phyloP scores from a whole-genome alignment of 805 yeast genomes.

The Aciculoconidium aculeatum region DNA sequence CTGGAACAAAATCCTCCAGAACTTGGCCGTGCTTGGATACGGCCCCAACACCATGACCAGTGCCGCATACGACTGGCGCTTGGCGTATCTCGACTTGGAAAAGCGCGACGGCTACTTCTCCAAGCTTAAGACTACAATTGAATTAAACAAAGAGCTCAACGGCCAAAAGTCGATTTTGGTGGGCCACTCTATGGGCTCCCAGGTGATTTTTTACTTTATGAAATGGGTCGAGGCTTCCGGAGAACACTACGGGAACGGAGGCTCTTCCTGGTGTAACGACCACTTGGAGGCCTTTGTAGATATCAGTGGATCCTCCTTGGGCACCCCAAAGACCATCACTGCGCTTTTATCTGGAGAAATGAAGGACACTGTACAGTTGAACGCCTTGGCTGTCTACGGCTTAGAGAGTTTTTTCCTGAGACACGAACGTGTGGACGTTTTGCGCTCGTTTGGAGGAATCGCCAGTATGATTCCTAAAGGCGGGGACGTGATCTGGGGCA shows the following conservation, averaged over 20 bases:
- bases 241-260: constrained; percentile 82
- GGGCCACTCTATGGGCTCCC: constrained; percentile 97
- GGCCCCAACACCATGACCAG: constrained; percentile 86
- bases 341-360: constrained; percentile 95
- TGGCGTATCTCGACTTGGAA: constrained; percentile 85
- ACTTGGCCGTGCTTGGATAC: constrained; percentile 89
- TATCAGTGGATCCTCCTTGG: constrained; percentile 83
- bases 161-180: constrained; percentile 69
- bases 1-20: constrained; percentile 95
- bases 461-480: constrained; percentile 97
- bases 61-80: constrained; percentile 96
- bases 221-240: constrained; percentile 97
- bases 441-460: constrained; percentile 87
- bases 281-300: constrained; percentile 78
- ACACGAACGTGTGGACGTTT: constrained; percentile 79
- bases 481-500: constrained; percentile 88
- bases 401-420: constrained; percentile 90
- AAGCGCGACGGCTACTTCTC: constrained; percentile 81
- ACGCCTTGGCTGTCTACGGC: constrained; percentile 89
- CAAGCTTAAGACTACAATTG: constrained; percentile 68
- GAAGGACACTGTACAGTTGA: constrained; percentile 94
- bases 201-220: constrained; percentile 78
- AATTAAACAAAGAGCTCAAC: constrained; percentile 43
- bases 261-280: constrained; percentile 79
- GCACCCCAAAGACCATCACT: constrained; percentile 91